Conservation (phyloP, 129 eudicot species). For the Pseudognaphalium luteoalbum region DNA sequence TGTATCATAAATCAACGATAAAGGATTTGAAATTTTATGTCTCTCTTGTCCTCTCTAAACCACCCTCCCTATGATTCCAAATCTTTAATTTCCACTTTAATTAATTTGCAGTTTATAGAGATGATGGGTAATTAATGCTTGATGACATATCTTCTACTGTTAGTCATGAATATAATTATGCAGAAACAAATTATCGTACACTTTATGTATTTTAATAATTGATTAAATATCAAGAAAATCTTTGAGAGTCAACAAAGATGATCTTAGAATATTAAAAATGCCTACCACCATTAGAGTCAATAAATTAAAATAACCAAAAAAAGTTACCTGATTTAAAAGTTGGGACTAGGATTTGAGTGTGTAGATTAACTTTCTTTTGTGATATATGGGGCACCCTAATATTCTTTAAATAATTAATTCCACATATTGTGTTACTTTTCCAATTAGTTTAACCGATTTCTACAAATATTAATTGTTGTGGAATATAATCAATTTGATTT, state of each 20-base stretch:
- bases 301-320: conserved; percentile 25
- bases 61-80: too few species aligned
- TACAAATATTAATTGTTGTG: conserved; percentile 23
- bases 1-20: too few species aligned
- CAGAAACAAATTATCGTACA: background rate
- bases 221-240: conserved; percentile 35
- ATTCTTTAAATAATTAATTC: conserved; percentile 13
- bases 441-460: conserved; percentile 23
- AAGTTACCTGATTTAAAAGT: conserved; percentile 22
- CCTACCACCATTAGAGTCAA: conserved; percentile 33
- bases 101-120: background rate
- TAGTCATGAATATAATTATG: conserved; percentile 23
- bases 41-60: too few species aligned
- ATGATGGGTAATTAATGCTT: conserved; percentile 23
- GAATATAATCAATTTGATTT: conserved; percentile 9
- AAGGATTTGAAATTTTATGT: too few species aligned
- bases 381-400: conserved; percentile 32
- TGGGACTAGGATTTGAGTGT: conserved; percentile 46
- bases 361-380: conserved; percentile 33
- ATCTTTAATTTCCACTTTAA: background rate
- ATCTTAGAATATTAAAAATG: conserved; percentile 43
- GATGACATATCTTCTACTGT: conserved; percentile 24
- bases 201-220: conserved; percentile 1
- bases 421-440: conserved; percentile 20
- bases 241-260: conserved; percentile 44